Conservation (phyloP, 108 stramenopile species). For the Chaetoceros muelleri region DNA sequence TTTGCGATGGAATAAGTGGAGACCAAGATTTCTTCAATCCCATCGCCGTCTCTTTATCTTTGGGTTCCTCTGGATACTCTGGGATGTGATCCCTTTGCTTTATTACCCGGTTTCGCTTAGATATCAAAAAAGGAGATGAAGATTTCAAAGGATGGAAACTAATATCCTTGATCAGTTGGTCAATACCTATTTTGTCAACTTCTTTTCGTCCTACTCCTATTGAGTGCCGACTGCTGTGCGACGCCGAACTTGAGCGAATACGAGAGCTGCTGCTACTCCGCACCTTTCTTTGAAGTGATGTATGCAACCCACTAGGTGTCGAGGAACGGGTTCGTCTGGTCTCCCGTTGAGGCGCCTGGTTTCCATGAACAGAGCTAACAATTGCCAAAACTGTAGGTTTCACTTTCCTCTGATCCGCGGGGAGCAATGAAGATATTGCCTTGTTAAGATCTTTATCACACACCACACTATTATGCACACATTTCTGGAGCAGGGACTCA, state of each 20-base stretch:
- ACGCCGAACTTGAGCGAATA: neutral
- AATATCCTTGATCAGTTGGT: neutral
- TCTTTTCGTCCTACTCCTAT: neutral
- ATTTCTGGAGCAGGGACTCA: constrained; percentile 35
- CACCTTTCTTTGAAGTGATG: neutral
- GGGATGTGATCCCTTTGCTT: constrained; percentile 45
- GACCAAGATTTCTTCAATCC: constrained; percentile 61
- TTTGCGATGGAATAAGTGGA: constrained; percentile 25
- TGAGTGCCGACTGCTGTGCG: neutral
- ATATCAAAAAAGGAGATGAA: neutral
- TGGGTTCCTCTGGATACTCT: constrained; percentile 77
- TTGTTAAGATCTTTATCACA: constrained; percentile 27
- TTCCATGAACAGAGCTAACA: neutral
- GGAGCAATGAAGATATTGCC: constrained; percentile 40
- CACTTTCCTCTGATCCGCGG: constrained; percentile 25
- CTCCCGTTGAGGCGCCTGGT: neutral
- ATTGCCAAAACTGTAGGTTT: too few relatives aligned
- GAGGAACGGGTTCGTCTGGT: neutral
- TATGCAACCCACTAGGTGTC: neutral
- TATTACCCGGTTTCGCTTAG: neutral
- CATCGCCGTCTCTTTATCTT: constrained; percentile 16
- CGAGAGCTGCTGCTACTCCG: neutral
- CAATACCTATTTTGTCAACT: neutral
- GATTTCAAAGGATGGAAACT: neutral
- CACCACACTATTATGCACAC: constrained; percentile 23